Conservation (phyloP, 495 filamentous ascomycete genomes). For the Physcia stellaris region DNA sequence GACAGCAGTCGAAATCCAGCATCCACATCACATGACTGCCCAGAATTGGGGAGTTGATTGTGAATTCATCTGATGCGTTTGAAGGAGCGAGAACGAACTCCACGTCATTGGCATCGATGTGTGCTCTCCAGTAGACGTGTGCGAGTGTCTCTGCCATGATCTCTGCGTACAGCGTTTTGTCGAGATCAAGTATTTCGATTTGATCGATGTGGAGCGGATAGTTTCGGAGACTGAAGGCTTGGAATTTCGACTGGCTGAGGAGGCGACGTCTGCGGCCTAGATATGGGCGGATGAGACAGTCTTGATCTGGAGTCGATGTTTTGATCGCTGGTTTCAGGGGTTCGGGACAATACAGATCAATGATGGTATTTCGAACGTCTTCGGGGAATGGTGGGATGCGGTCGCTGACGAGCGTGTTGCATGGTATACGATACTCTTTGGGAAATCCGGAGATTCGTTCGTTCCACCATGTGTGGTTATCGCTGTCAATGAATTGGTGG, state of each 20-base stretch:
- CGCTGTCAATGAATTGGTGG: slow-evolving; percentile 6
- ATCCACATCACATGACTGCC: slow-evolving; percentile 25
- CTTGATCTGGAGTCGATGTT: slow-evolving; percentile 20
- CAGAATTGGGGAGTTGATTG: slow-evolving; percentile 8
- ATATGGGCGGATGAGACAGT: slow-evolving; percentile 33
- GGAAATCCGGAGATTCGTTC: slow-evolving; percentile 19
- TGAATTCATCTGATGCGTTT: background rate
- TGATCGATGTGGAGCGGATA: slow-evolving; percentile 36
- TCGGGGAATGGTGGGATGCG: slow-evolving; percentile 27
- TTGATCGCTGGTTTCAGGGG: slow-evolving; percentile 15
- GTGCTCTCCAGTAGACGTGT: slow-evolving; percentile 28
- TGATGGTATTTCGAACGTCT: slow-evolving; percentile 16
- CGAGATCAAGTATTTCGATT: slow-evolving; percentile 27
- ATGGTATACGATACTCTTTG: slow-evolving; percentile 17
- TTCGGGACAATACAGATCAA: slow-evolving; percentile 22
- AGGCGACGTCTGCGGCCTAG: slow-evolving; percentile 23
- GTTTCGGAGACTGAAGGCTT: slow-evolving; percentile 29
- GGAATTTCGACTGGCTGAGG: slow-evolving; percentile 5
- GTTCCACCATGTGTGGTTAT: slow-evolving; percentile 22
- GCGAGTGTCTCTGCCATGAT: slow-evolving; percentile 33
- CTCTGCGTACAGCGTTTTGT: slow-evolving; percentile 2
- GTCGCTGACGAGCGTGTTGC: slow-evolving; percentile 25
- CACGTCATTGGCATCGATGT: slow-evolving; percentile 33
- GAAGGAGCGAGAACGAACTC: slow-evolving; percentile 35
- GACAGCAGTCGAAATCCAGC: slow-evolving; percentile 33